Percentiles rank a stretch among this genome's conserved stretches.
Conservation (phyloP, 768 basidiomycete genomes). For the Russula sp. region DNA sequence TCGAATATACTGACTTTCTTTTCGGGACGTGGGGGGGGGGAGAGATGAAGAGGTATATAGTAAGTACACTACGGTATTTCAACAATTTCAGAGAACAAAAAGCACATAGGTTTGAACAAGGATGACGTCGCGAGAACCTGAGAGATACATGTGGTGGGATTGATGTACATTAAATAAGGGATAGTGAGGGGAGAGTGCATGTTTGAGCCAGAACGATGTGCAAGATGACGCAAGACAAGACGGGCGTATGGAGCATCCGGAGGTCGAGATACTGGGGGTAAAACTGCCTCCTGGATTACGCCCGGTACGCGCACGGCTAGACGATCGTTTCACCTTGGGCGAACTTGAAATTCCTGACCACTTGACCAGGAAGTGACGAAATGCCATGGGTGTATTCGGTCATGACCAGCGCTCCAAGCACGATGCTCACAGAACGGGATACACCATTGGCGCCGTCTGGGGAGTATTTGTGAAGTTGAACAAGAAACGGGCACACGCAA, state of each 20-base stretch:
- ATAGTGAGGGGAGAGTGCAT: slow-evolving; percentile 2
- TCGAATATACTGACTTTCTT: slow-evolving; percentile 22
- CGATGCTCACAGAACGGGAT: slow-evolving; percentile 10
- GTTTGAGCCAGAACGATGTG: neutral
- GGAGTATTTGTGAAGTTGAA: slow-evolving; percentile 7
- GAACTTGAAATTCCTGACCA: slow-evolving; percentile 4
- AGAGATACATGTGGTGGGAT: slow-evolving; percentile 8
- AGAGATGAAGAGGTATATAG: neutral
- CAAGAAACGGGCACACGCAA: slow-evolving; percentile 9
- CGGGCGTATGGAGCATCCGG: neutral
- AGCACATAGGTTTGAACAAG: neutral
- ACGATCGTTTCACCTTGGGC: slow-evolving; percentile 7
- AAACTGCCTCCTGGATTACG: slow-evolving; percentile 15
- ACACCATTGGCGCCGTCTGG: slow-evolving; percentile 1
- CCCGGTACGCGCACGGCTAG: slow-evolving; percentile 10
- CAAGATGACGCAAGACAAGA: slow-evolving; percentile 9
- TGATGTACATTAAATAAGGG: slow-evolving; percentile 14
- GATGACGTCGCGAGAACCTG: slow-evolving; percentile 8
- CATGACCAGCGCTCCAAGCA: slow-evolving; percentile 3
- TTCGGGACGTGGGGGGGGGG: slow-evolving; percentile 20
- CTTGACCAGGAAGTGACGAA: slow-evolving; percentile 9
- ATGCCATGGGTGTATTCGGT: slow-evolving; percentile 6
- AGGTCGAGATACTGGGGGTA: neutral
- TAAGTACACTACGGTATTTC: slow-evolving; percentile 14
- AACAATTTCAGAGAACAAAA: slow-evolving; percentile 1